Base-by-base conservation (phyloP, 2,329 filamentous ascomycete genomes). In the Verticillium klebahnii region DNA sequence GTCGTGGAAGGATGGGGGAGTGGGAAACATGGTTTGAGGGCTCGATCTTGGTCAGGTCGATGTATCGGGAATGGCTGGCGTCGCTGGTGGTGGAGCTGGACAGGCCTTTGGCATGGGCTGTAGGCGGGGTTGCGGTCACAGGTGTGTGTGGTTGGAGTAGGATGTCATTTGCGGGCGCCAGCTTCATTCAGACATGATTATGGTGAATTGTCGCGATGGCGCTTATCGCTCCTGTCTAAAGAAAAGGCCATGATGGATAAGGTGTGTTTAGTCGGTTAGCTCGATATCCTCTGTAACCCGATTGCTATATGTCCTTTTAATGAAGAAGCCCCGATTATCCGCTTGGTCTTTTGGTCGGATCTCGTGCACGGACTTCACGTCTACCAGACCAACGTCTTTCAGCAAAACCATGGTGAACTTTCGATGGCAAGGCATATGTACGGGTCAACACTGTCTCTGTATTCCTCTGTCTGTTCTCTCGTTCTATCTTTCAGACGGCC, bases 1-100 rank as follows among this genome's bases (percentile, higher is more conserved):
- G 57, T 58, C 57, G 57, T 58, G 57, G 25, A 58, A 58, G 57
- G 57, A 32, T n/a, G 57, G 57, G 57, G 57, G 57, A 45, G 57
- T 29, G 37, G 57, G 57, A 58, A 58, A 58, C 57, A 58, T 58
- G 57, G 40, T 58, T 40, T 39, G 15, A 34, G 36, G 45, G 45
- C 57, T 39, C 29, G 29, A 29, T 29, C 39, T 58, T 39, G 39
- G 19, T 23, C 50, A 29, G 57, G 39, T 58, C 36, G 57, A 40
- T 58, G 37, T 50, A 58, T 58, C 57, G 57, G 57, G 57, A 40
- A 58, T 50, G 39, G 57, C 36, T 45, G 37, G 57, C 45, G 45
- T 39, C 32, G 39, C 34, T 58, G 39, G 57, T 50, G 57, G 57
- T 58, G 57, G 57, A 58, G 57, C 57, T 58, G 37, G 45, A 52